Conservation (phyloP, 2,329 filamentous ascomycete genomes). For the Diaporthe vexans region DNA sequence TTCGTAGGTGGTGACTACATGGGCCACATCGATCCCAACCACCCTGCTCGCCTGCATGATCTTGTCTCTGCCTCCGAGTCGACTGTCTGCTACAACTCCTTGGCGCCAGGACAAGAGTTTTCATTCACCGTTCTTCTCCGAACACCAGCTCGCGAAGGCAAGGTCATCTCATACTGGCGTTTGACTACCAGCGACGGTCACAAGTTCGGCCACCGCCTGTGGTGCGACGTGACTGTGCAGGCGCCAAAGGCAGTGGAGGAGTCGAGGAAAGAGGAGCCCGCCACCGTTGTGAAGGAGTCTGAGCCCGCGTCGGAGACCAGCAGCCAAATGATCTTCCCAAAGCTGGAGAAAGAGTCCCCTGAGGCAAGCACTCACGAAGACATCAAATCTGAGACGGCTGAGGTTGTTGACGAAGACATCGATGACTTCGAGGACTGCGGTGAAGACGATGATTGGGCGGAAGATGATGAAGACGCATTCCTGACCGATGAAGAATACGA, state of each 20-base stretch:
- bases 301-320: conserved; percentile 44
- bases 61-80: conserved; percentile 86
- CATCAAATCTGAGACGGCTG: conserved; percentile 62
- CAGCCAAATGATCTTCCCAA: conserved; percentile 96
- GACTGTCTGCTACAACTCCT: conserved; percentile 77
- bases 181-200: conserved; percentile 84
- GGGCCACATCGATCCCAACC: conserved; percentile 87
- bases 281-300: conserved; percentile 53
- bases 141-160: conserved; percentile 81
- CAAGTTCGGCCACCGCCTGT: conserved; percentile 92
- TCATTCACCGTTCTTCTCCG: conserved; percentile 89
- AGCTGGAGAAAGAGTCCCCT: conserved; percentile 93
- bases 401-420: conserved; percentile 62
- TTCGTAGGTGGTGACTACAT: conserved; percentile 97
- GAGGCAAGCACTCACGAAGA: conserved; percentile 82
- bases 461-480: conserved; percentile 80
- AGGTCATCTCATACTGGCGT: conserved; percentile 96
- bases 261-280: conserved; percentile 50
- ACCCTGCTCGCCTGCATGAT: conserved; percentile 82
- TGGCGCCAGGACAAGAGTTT: conserved; percentile 81
- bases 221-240: conserved; percentile 89
- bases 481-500: conserved; percentile 99
- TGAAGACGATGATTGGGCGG: conserved; percentile 73
- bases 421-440: conserved; percentile 66
- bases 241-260: conserved; percentile 51